Evolutionary conservation across 805 yeast genomes (phyloP), one percentile per base, ranked within the genome.

Genomic region (Metschnikowia reukaufii): DNA sequence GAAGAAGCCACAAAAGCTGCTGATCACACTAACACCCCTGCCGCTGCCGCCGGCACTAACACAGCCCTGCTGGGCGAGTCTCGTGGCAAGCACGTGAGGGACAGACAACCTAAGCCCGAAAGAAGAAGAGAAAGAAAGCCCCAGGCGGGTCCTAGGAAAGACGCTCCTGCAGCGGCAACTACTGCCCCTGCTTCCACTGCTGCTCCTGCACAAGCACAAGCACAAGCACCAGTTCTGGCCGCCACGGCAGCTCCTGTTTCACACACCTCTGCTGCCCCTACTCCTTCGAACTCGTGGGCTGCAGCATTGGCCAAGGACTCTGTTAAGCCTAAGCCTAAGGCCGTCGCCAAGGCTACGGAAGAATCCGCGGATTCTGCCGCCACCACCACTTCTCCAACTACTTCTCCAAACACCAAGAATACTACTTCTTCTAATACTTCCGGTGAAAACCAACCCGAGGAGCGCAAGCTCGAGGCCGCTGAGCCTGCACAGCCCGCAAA

Each of bases 241-340:
- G n/a, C n/a, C n/a, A n/a, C n/a, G n/a, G n/a, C n/a, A n/a, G n/a
- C n/a, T n/a, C n/a, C n/a, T n/a, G n/a, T n/a, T n/a, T n/a, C n/a
- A n/a, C n/a, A n/a, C 42, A 52, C 63, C n/a, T 43, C 55, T n/a
- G 51, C 64, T 9, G 47, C 42, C 20, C 23, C 56, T 23, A 39
- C 38, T 15, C 54, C 57, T 2, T 48, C 53, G n/a, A 68, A 69
- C 49, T 66, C 74, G 6, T 72, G 76, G 76, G 76, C 77, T 23
- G 72, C 76, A 43, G 74, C 76, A 17, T 69, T 72, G 59, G 39
- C 65, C 10, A 55, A 59, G 45, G 73, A 70, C 51, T 63, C 65
- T 45, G 66, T 63, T 23, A 66, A 65, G 55, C 66, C 68, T 34
- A 64, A 63, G 56, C 48, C 59, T 13, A 63, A 63, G 56, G 50